Base-by-base conservation (phyloP, 768 basidiomycete genomes). In the Filobasidium floriforme region DNA sequence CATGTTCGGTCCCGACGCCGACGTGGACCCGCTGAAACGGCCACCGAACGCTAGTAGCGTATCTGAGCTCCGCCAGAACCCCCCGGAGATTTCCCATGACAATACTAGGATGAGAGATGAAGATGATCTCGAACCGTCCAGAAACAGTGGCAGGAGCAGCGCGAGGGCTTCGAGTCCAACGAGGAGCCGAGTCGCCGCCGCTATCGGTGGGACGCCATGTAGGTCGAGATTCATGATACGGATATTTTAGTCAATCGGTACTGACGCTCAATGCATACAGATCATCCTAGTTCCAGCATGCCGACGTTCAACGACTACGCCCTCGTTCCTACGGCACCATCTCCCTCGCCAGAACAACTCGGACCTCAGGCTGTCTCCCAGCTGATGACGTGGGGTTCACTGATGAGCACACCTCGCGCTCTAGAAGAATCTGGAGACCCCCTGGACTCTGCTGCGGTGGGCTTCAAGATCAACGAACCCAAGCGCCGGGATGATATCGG, bases 321-420 rank as follows among this genome's bases (percentile, higher is more conserved):
- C 1, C 86, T 96, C 22, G 87, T 99, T 24, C 87, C 91, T 15
- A 85, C 85, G 63, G 79, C 94, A 11, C 94, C 96, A 2, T 90
- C 92, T 0, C 92, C 92, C 1, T 89, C 88, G 7, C 87, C 92
- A 0, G 83, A 86, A 6, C 82, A 89, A 72, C 84, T 97, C 55
- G 90, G 89, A 0, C 85, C 92, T 1, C 81, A 82, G 5, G 89
- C 90, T 0, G 83, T 98, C 61, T 91, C 92, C 73, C 88, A 97
- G 71, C 84, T 99, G 18, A 92, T 98, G 88, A 99, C 96, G 14
- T 93, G 91, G 92, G 96, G 96, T 1, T 92, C 91, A 14, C 82
- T 98, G 26, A 86, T 87, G 69, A 88, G 89, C 18, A 98, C 96
- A 10, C 96, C 96, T 2, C 87, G 94, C 62, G 83, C 96, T 5